Evolutionary conservation across 768 basidiomycete species (phyloP), one percentile per base, ranked within the genome.

Genomic region (Lentinula sp.): DNA sequence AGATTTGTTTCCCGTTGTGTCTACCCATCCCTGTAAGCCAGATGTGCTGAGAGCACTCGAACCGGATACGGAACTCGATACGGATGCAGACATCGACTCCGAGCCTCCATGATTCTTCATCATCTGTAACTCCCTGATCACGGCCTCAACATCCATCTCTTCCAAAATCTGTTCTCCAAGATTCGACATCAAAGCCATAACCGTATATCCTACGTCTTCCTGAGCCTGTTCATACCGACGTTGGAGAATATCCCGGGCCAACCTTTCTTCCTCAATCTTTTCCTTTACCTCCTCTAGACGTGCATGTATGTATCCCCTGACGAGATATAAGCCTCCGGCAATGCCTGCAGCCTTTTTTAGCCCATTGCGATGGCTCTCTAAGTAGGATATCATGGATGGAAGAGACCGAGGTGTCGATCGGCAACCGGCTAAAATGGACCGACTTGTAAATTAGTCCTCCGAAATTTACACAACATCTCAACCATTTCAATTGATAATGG

Each of bases 191-290:
- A 88, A 78, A 0, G 88, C 85, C 69, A 89, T 83, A 52, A 88
- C 76, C 0, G 89, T 93, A 68, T 85, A 95, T 6, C 87, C 84
- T 23, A 84, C 79, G 67, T 94, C 88, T 61, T 91, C 84, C 65
- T 89, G 87, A 28, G 86, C 91, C 63, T 89, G 85, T 37, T 80
- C 77, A 70, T 93, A 95, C 39, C 93, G 79, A 50, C 84, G 77
- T 56, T 84, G 80, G 31, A 95, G 73, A 65, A 92, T 94, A 59
- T 7, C 57, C 31, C 80, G 80, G 2, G 89, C 89, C n/a, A 73
- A 59, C 46, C 80, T 75, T 53, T 88, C 85, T 64, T 82, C 76
- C 65, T 86, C 77, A 61, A 90, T 74, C 59, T 77, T 80, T 57
- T 83, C 81, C 65, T 87, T 84, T 56, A 85, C 78, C 61, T 93